A percentile compares a stretch with the other conserved stretches of the same genome.
These are phyloP conservation scores for Larix kaempferi DNA, from an alignment of 75 land plant species.

Conservation along the genomic window DNA sequence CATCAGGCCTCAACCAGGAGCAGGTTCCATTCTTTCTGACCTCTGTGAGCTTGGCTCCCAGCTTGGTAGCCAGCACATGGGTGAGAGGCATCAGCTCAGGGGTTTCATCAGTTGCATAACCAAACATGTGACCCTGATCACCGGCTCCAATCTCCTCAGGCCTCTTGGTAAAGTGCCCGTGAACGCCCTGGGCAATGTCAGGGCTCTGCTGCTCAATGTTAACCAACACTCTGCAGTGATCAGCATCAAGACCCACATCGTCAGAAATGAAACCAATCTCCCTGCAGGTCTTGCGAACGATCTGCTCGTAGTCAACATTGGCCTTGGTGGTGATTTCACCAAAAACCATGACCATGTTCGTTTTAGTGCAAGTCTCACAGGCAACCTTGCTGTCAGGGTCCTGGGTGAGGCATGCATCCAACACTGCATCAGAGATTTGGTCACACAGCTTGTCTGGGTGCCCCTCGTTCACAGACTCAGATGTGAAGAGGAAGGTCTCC, in stretches of 20 bases:
- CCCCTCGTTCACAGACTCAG: constrained; percentile 57
- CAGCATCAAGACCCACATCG: constrained; percentile 63
- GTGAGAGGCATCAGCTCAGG: constrained; percentile 68
- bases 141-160: constrained; percentile 73
- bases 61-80: constrained; percentile 69
- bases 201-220: constrained; percentile 69
- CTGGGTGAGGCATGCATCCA: constrained; percentile 45
- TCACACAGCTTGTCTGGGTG: constrained; percentile 65
- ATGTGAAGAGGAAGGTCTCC: constrained; percentile 57
- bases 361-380: constrained; percentile 49
- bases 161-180: constrained; percentile 64
- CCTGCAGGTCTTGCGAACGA: constrained; percentile 46
- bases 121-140: constrained; percentile 74
- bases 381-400: constrained; percentile 61
- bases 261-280: constrained; percentile 45
- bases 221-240: constrained; percentile 58
- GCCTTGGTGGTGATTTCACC: constrained; percentile 58
- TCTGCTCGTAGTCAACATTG: constrained; percentile 44
- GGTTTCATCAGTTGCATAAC: constrained; percentile 66
- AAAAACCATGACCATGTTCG: constrained; percentile 52
- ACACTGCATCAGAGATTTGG: constrained; percentile 52
- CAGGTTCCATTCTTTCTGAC: constrained; percentile 63
- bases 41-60: constrained; percentile 61
- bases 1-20: constrained; percentile 57
- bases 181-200: constrained; percentile 69